These are phyloP conservation scores for Euphorbia lathyris DNA, from an alignment of 345 rosid species.

Conservation along the genomic window DNA sequence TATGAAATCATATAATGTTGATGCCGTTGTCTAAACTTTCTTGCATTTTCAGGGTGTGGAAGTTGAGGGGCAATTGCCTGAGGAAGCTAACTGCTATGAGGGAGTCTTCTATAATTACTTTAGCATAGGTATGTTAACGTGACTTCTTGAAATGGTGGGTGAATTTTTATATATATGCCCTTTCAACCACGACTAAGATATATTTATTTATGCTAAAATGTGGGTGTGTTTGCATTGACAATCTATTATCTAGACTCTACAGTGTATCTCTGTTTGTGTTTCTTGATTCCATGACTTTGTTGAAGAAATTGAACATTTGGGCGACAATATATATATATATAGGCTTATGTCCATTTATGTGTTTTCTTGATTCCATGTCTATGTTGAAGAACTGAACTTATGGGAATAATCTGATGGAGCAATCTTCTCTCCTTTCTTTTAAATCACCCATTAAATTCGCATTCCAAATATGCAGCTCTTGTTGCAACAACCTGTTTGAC, in stretches of 20 bases:
- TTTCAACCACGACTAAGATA: not conserved
- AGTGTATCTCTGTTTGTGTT: not conserved
- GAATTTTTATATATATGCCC: not conserved
- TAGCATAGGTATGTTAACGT: constrained; percentile 64
- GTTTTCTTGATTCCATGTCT: not conserved
- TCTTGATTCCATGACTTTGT: not conserved
- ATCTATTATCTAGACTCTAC: not conserved
- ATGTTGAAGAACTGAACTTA: not conserved
- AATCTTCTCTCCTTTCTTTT: not conserved
- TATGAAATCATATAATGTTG: too few species aligned
- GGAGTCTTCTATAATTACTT: constrained; percentile 95
- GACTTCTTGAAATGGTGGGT: not conserved
- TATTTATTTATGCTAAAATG: too few species aligned
- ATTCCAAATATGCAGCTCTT: not conserved
- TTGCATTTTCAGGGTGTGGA: constrained; percentile 49
- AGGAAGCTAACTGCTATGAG: constrained; percentile 49
- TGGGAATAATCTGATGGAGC: not conserved
- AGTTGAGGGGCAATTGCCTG: constrained; percentile 60
- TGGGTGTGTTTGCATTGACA: not conserved
- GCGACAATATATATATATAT: too few species aligned
- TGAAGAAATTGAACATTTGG: not conserved
- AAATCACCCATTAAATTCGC: not conserved
- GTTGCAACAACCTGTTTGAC: not conserved
- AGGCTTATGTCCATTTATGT: too few species aligned
- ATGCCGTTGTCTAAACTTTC: constrained; percentile 12